Evolutionary conservation across 1,284 basidiomycete genomes (phyloP).

Genomic region (Fomitopsis pinicola): DNA sequence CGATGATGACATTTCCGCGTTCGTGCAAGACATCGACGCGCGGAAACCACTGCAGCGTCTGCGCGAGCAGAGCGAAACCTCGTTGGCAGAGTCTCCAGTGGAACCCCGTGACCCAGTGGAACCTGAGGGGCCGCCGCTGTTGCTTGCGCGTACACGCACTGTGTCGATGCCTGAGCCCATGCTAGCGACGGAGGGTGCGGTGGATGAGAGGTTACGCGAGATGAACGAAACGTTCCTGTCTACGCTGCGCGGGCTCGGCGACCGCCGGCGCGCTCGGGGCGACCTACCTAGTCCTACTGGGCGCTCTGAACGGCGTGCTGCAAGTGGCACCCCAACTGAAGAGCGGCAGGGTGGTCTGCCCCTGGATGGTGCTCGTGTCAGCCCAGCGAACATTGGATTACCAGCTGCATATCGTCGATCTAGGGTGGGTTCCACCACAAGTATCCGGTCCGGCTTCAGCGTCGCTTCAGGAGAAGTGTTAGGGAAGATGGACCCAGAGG

Average conservation of each 20-base stretch:
- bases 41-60: constrained; percentile 54
- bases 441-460: constrained; percentile 25
- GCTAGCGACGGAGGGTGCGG: constrained; percentile 56
- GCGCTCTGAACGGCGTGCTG: neutral
- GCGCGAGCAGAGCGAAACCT: constrained; percentile 16
- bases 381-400: constrained; percentile 7
- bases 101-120: neutral
- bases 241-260: constrained; percentile 37
- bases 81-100: constrained; percentile 1
- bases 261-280: constrained; percentile 19
- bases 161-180: constrained; percentile 29
- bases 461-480: constrained; percentile 30
- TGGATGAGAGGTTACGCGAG: constrained; percentile 55
- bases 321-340: constrained; percentile 5
- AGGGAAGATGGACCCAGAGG: constrained; percentile 29
- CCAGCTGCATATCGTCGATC: constrained; percentile 21
- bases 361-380: constrained; percentile 9
- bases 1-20: constrained; percentile 71
- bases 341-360: constrained; percentile 10
- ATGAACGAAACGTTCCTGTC: constrained; percentile 65
- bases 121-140: neutral
- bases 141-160: constrained; percentile 13
- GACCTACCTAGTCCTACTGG: neutral
- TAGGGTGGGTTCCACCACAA: constrained; percentile 24
- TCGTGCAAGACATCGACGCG: constrained; percentile 69